Conservation (phyloP, 2,329 filamentous ascomycete genomes). For the Diaporthe citriasiana region DNA sequence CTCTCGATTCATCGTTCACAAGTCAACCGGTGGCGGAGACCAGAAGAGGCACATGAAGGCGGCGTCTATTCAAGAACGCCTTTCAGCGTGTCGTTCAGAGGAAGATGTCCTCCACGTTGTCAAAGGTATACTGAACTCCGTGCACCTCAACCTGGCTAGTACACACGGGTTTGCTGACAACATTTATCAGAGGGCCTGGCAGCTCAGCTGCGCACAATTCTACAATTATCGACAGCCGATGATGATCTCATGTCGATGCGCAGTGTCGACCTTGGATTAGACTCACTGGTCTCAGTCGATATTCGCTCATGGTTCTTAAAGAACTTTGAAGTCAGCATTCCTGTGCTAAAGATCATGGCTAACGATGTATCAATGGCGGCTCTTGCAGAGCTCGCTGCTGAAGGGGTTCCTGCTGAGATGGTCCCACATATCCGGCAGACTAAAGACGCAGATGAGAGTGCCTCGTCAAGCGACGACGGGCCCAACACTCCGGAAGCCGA, state of each 20-base stretch:
- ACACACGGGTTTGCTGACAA: not conserved
- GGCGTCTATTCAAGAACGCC: slow-evolving; percentile 2
- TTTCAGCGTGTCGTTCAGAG: not conserved
- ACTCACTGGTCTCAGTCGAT: slow-evolving; percentile 47
- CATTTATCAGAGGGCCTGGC: not conserved
- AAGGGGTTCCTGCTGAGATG: not conserved
- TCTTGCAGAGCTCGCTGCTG: slow-evolving; percentile 6
- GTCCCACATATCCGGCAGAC: not conserved
- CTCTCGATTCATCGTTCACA: slow-evolving; percentile 39
- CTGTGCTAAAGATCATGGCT: slow-evolving; percentile 56
- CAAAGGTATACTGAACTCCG: not conserved
- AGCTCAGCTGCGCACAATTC: slow-evolving; percentile 16
- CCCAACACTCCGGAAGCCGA: not conserved
- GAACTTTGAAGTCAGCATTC: slow-evolving; percentile 56
- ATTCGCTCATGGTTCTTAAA: slow-evolving; percentile 62
- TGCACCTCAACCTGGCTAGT: not conserved
- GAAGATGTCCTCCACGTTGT: slow-evolving; percentile 4
- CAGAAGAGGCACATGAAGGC: slow-evolving; percentile 15
- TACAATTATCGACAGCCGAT: slow-evolving; percentile 35
- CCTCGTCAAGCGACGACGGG: not conserved
- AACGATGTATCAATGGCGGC: slow-evolving; percentile 22
- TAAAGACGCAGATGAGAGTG: not conserved
- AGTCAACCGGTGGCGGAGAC: slow-evolving; percentile 5
- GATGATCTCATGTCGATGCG: slow-evolving; percentile 43
- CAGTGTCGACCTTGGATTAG: slow-evolving; percentile 43